phyloP scores from a whole-genome alignment of 2,329 filamentous ascomycete genomes.

The Aspergillus puulaauensis region DNA sequence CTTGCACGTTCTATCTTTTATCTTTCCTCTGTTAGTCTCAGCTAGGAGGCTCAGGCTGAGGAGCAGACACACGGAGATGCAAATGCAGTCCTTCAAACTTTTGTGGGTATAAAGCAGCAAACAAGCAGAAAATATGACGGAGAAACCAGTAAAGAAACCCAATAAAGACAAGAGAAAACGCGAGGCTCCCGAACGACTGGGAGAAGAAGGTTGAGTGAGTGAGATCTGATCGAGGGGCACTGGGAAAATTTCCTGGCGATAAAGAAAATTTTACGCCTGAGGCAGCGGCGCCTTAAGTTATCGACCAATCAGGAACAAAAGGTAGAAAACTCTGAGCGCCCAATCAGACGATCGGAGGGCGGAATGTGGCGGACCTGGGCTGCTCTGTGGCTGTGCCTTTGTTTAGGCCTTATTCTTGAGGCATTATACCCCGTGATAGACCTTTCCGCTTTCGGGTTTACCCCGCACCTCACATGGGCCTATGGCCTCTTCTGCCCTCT shows the following conservation, averaged over 20 bases:
- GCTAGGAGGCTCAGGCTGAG: not conserved
- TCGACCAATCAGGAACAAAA: slow-evolving; percentile 2
- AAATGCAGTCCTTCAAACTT: slow-evolving; percentile 4
- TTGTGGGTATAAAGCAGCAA: slow-evolving; percentile 10
- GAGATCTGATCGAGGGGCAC: slow-evolving; percentile 1
- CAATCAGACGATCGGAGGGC: not conserved
- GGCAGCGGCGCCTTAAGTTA: slow-evolving; percentile 8
- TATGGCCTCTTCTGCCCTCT: not conserved
- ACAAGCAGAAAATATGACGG: not conserved
- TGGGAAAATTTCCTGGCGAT: slow-evolving; percentile 6
- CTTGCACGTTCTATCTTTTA: slow-evolving; percentile 6
- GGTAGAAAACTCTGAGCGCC: slow-evolving; percentile 9
- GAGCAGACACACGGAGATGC: not conserved
- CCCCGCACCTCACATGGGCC: slow-evolving; percentile 14
- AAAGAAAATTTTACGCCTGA: slow-evolving; percentile 22
- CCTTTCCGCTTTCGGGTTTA: slow-evolving; percentile 14
- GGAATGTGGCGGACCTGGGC: slow-evolving; percentile 5
- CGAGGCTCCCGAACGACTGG: slow-evolving; percentile 4
- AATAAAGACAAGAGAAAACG: slow-evolving; percentile 8
- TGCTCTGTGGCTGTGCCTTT: slow-evolving; percentile 3
- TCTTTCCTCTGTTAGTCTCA: not conserved
- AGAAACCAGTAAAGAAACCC: slow-evolving; percentile 8
- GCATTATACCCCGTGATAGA: slow-evolving; percentile 2
- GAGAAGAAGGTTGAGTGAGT: slow-evolving; percentile 6
- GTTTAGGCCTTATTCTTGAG: not conserved